A percentile compares a stretch with the other conserved stretches of the same genome.
These are phyloP conservation scores for Cymbidium sinense DNA, from an alignment of 106 monocot genomes.

Conservation along the genomic window DNA sequence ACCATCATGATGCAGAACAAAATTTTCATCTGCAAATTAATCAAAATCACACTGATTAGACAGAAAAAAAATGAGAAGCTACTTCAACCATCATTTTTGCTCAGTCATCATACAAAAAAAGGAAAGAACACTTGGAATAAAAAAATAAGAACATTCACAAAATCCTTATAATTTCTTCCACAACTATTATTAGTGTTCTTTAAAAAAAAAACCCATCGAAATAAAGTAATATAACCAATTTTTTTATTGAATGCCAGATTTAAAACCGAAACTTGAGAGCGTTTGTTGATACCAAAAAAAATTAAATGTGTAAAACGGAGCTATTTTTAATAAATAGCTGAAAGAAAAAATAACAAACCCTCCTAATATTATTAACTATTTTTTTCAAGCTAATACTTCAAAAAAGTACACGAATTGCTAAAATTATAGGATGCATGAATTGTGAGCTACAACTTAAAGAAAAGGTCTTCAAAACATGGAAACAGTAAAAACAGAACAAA, in stretches of 20 bases:
- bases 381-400: not conserved
- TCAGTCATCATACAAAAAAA: not conserved
- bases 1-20: conserved; percentile 65
- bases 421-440: not conserved
- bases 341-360: not conserved
- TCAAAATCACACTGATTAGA: not conserved
- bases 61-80: conserved; percentile 5
- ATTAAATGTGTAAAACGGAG: not conserved
- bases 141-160: not conserved
- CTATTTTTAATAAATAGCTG: not conserved
- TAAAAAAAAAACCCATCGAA: not conserved
- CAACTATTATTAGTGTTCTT: not conserved
- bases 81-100: not conserved
- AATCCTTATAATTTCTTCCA: not conserved
- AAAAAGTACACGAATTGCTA: not conserved
- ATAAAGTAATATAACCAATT: not conserved
- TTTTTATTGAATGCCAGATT: not conserved
- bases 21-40: conserved; percentile 72
- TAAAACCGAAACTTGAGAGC: not conserved
- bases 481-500: not conserved
- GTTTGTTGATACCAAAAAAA: not conserved
- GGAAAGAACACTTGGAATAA: no score
- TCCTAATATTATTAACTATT: not conserved
- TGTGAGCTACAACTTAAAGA: not conserved
- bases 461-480: no score